A percentile compares a stretch with the other conserved stretches of the same genome.
These are phyloP conservation scores for Nicotiana tomentosiformis DNA, from an alignment of 257 asterid species.

Conservation along the genomic window DNA sequence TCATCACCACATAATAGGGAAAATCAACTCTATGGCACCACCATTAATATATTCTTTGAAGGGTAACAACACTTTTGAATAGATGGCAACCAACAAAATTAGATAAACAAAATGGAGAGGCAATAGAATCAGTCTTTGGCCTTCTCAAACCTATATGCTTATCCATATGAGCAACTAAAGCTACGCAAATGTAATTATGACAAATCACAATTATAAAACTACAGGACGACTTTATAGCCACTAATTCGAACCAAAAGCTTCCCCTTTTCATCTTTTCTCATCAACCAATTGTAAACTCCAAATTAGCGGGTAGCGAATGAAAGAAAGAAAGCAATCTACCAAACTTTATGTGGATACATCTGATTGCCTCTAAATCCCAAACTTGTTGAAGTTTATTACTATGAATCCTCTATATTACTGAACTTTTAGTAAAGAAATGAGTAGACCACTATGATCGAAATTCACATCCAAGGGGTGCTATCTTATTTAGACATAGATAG, in stretches of 20 bases:
- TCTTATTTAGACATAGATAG: conserved; percentile 5
- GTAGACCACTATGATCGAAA: background rate
- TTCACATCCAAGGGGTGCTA: background rate
- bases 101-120: background rate
- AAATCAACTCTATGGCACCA: background rate
- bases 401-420: background rate
- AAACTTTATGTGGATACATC: background rate
- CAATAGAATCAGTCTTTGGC: background rate
- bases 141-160: background rate
- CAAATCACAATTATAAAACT: background rate
- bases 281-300: background rate
- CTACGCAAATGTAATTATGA: background rate
- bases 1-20: background rate
- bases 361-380: background rate
- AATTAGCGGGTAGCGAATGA: background rate
- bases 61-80: background rate
- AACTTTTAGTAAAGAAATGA: background rate
- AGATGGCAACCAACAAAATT: background rate
- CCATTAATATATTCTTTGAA: background rate
- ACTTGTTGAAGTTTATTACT: background rate
- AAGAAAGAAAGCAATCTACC: background rate
- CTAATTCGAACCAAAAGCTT: background rate
- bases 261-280: background rate
- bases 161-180: background rate
- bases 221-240: background rate